phyloP scores from a whole-genome alignment of 768 basidiomycete species.

The Lactarius quietus region DNA sequence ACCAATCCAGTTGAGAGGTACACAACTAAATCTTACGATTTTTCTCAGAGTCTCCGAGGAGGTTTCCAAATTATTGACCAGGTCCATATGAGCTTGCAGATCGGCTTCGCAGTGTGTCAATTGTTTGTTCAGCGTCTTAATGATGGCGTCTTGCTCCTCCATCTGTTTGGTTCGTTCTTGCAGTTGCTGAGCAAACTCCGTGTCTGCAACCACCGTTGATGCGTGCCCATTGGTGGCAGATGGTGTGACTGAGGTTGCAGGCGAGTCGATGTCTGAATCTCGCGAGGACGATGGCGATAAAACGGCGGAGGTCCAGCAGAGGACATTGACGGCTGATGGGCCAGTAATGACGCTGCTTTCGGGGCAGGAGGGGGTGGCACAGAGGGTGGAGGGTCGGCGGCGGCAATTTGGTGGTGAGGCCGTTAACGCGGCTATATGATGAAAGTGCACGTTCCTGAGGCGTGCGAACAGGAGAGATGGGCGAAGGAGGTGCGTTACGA shows the following conservation, averaged over 20 bases:
- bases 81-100: constrained; percentile 87
- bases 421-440: constrained; percentile 54
- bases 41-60: constrained; percentile 90
- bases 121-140: constrained; percentile 92
- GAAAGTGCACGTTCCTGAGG: constrained; percentile 45
- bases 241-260: constrained; percentile 42
- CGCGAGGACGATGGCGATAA: constrained; percentile 58
- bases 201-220: constrained; percentile 41
- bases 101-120: constrained; percentile 90
- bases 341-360: constrained; percentile 46
- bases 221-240: constrained; percentile 35
- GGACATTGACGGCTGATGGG: constrained; percentile 52
- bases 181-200: constrained; percentile 53
- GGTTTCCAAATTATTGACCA: constrained; percentile 78
- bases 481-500: constrained; percentile 39
- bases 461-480: constrained; percentile 45
- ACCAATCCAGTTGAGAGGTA: not conserved
- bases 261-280: constrained; percentile 66
- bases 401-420: constrained; percentile 72
- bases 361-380: constrained; percentile 84
- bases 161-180: constrained; percentile 74
- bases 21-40: constrained; percentile 58
- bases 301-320: constrained; percentile 46
- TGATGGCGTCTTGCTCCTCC: constrained; percentile 86
- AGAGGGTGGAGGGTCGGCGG: constrained; percentile 87